Percentiles rank a stretch among this genome's conserved stretches.
Evolutionary conservation across 495 filamentous ascomycete species (phyloP).

Genomic region (Tuber aestivum): DNA sequence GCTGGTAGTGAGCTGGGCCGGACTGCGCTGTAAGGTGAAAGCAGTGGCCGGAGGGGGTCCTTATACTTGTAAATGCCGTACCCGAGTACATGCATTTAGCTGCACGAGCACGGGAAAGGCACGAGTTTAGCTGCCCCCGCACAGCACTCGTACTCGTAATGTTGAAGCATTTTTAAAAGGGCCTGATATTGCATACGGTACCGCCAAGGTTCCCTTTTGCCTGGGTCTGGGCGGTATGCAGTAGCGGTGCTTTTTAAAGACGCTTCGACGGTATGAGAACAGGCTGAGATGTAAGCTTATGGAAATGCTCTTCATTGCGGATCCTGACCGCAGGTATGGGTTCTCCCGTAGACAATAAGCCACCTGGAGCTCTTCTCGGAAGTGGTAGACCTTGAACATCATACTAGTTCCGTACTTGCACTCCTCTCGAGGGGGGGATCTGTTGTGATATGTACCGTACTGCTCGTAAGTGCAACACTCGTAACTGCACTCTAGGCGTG

Average conservation of each 20-base stretch:
- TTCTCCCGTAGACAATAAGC: not conserved
- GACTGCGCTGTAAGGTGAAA: not conserved
- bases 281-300: not conserved
- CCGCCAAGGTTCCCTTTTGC: no score
- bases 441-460: not conserved
- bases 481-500: not conserved
- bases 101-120: not conserved
- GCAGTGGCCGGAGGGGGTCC: not conserved
- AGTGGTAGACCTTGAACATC: not conserved
- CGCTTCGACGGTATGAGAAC: no score
- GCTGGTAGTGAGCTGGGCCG: not conserved
- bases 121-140: not conserved
- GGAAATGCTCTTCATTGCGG: not conserved
- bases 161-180: no score
- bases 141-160: not conserved
- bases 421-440: not conserved
- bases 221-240: no score
- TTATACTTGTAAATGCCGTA: not conserved
- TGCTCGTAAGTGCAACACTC: not conserved
- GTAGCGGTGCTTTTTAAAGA: no score
- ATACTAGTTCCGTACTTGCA: not conserved
- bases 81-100: not conserved
- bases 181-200: no score
- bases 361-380: not conserved
- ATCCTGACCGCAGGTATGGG: not conserved